Evolutionary conservation across 2,329 filamentous ascomycete genomes (phyloP), one percentile per base, ranked within the genome.

Genomic region (Exophiala sp.): DNA sequence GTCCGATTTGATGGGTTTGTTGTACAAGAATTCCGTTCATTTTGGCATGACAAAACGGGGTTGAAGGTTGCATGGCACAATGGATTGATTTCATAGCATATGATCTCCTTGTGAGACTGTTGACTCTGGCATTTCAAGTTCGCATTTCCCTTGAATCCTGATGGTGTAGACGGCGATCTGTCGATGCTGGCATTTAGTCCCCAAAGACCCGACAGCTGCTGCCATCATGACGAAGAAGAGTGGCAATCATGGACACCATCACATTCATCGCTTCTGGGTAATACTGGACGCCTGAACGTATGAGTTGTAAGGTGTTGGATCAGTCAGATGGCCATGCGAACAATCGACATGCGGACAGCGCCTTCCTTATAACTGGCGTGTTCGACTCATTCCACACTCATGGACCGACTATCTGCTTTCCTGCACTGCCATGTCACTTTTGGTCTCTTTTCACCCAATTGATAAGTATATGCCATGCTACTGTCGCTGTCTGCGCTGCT

Each of bases 21-120:
- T 50, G 50, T 56, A 53, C 50, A 56, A 14, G 45, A 46, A 40
- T 43, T 43, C n/a, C 43, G 24, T 43, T 48, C 41, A 43, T 46
- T 56, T 38, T 39, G 42, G 48, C 44, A 49, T 51, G 35, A 48
- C 40, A 40, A 43, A 53, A 48, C 38, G 21, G n/a, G 39, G 43
- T 23, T 48, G 32, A 27, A 56, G 50, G 43, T 19, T 43, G 50
- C 50, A 51, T 51, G 53, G 49, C 37, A 52, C 53, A 53, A 53
- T 10, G 6, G 39, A 51, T 48, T 48, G 22, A 24, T 43, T 41
- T 41, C 19, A 22, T 13, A 24, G 21, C 38, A 41, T 22, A 24
- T 24, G 6, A 24, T 37, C 34, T 4, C 8, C 21, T n/a, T 41
- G 3, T 41, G 14, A 39, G 6, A 7, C 19, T 41, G 10, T 32